phyloP scores from a whole-genome alignment of 345 rosid species.

The Citrus hindsii region DNA sequence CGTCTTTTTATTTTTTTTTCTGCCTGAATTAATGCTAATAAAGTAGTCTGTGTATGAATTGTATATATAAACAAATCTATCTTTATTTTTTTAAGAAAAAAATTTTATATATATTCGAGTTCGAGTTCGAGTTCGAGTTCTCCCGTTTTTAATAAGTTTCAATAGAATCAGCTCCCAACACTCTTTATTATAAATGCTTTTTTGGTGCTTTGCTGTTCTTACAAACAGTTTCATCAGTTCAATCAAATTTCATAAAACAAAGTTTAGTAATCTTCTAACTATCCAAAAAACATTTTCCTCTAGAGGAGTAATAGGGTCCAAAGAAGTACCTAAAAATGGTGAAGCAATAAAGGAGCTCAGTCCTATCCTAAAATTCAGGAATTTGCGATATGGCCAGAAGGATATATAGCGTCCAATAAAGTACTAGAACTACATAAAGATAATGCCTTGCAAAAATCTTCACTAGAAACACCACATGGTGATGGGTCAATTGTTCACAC shows the following conservation, averaged over 20 bases:
- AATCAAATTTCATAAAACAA: background rate
- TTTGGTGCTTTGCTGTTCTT: background rate
- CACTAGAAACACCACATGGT: constrained; percentile 24
- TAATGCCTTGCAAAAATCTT: constrained; percentile 14
- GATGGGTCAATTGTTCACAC: constrained; percentile 16
- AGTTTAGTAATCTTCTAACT: background rate
- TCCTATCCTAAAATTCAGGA: background rate
- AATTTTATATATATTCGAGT: too few relatives aligned
- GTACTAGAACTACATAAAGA: background rate
- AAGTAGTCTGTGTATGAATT: background rate
- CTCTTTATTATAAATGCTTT: background rate
- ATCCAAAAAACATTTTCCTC: background rate
- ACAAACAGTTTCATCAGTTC: background rate
- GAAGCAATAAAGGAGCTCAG: background rate
- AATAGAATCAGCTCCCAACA: background rate
- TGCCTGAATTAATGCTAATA: background rate
- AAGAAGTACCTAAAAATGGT: background rate
- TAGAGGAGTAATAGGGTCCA: background rate
- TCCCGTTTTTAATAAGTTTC: too few relatives aligned
- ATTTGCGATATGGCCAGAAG: constrained; percentile 18
- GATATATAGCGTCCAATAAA: background rate
- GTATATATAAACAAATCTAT: background rate
- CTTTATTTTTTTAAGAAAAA: too few relatives aligned
- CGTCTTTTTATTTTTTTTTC: background rate
- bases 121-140: too few relatives aligned